These are phyloP conservation scores for Trypanosoma cruzi DNA, from an alignment of 208 protist genomes.

Conservation along the genomic window DNA sequence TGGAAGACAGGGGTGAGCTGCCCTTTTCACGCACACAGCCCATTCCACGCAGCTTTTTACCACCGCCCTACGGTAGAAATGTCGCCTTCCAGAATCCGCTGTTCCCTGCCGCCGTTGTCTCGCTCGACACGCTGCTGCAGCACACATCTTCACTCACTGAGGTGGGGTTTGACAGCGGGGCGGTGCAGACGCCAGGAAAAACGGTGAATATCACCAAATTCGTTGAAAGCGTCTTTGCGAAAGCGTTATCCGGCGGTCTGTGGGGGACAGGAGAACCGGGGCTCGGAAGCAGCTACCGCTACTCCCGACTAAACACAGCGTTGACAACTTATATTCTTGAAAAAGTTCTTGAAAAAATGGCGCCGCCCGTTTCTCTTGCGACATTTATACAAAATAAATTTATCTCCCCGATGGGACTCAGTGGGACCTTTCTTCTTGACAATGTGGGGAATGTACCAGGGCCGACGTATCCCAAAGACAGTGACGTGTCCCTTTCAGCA, in stretches of 20 bases:
- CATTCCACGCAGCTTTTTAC: conserved; percentile 51
- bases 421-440: conserved; percentile 52
- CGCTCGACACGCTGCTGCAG: conserved; percentile 59
- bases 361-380: conserved; percentile 30
- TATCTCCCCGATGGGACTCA: conserved; percentile 41
- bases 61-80: conserved; percentile 19
- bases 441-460: conserved; percentile 14
- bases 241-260: not conserved
- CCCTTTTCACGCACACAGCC: conserved; percentile 40
- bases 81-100: conserved; percentile 29
- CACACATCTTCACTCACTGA: conserved; percentile 66
- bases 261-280: conserved; percentile 26
- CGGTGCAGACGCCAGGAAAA: conserved; percentile 15
- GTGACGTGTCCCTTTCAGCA: conserved; percentile 1
- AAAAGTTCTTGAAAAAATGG: conserved; percentile 28
- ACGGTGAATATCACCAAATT: conserved; percentile 32
- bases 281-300: conserved; percentile 28
- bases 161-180: conserved; percentile 23
- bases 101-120: conserved; percentile 33
- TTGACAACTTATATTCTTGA: conserved; percentile 59
- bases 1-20: conserved; percentile 33
- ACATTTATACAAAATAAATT: conserved; percentile 47
- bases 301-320: conserved; percentile 59
- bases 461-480: conserved; percentile 30
- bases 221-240: conserved; percentile 37